Evolutionary conservation across 768 basidiomycete species (phyloP).

Genomic region (Auricularia auricula-judae): DNA sequence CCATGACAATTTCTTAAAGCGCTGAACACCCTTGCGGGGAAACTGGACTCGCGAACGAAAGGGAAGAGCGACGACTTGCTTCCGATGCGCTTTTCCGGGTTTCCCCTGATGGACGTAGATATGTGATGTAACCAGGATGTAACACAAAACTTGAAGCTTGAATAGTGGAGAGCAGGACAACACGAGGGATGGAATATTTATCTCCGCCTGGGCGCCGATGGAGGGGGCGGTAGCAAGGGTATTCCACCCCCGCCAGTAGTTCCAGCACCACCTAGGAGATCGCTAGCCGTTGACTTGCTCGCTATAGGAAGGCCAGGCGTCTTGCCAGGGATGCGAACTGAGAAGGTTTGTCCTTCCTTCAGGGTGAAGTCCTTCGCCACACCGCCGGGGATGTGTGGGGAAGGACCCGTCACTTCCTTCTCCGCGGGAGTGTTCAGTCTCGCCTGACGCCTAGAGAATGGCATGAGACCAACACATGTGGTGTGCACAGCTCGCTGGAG

Average conservation of each 20-base stretch:
- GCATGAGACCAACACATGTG: not conserved
- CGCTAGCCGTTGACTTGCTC: constrained; percentile 22
- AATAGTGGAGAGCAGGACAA: no score
- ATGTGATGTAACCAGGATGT: no score
- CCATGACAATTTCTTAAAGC: no score
- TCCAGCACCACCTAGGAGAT: constrained; percentile 9
- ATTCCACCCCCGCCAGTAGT: constrained; percentile 38
- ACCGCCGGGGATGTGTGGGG: constrained; percentile 62
- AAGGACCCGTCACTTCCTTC: constrained; percentile 30
- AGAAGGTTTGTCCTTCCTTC: constrained; percentile 92
- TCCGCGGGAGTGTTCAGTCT: constrained; percentile 33
- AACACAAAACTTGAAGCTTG: no score
- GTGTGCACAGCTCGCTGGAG: not conserved
- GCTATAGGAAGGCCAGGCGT: constrained; percentile 8
- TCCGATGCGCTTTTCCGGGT: no score
- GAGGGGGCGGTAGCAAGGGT: constrained; percentile 74
- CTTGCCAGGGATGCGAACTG: constrained; percentile 76
- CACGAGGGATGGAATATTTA: no score
- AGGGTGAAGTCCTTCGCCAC: constrained; percentile 90
- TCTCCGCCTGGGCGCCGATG: no score
- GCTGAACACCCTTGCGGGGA: no score
- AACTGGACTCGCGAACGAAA: no score
- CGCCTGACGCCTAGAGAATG: constrained; percentile 9
- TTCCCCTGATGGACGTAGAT: no score
- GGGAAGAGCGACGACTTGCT: no score